Base-by-base conservation (phyloP, 139 green algal species). In the Micromonas pusilla region DNA sequence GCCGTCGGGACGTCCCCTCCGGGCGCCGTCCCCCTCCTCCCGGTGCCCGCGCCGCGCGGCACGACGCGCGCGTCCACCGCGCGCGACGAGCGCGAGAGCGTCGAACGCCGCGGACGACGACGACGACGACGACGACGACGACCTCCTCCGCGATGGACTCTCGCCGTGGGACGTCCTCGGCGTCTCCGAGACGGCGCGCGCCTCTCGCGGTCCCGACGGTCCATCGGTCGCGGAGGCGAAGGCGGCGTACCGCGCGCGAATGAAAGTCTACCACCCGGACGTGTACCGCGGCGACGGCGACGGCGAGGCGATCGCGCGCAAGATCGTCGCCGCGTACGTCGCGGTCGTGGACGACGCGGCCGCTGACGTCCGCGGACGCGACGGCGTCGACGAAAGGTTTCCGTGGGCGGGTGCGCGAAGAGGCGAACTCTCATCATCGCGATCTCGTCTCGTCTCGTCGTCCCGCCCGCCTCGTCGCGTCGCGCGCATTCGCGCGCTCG, bases 181-280 rank as follows among this genome's bases (percentile, higher is more conserved):
- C 28, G 31, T 70, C 63, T 20, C 28, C 28, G 63, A 37, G 31
- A 34, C 31, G 2, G 23, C 31, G 26, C n/a, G 2, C 54, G 54
- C 54, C n/a, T 65, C 54, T 25, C n/a, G 54, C n/a, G 2, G 54
- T 31, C 1, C 23, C n/a, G 26, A 25, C n/a, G 26, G 54, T 31
- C 1, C 23, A 65, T 31, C 23, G 26, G 26, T 32, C 28, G 6
- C 2, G 23, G 28, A 34, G 1, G 3, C 26, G 63, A 70, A 25
- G 31, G 31, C 20, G 6, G 63, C 63, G 31, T 70, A 39, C 26
- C 31, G 28, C 1, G 31, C 2, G 2, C 28, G 63, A 2, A 34
- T 81, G 32, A 81, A 81, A 38, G 66, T 77, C 28, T 79, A 64
- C 54, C 76, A 81, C 9, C 76, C 76, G 28, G 76, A 81, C 30